Conservation (phyloP, 1,284 basidiomycete species). For the Boletus sp. region DNA sequence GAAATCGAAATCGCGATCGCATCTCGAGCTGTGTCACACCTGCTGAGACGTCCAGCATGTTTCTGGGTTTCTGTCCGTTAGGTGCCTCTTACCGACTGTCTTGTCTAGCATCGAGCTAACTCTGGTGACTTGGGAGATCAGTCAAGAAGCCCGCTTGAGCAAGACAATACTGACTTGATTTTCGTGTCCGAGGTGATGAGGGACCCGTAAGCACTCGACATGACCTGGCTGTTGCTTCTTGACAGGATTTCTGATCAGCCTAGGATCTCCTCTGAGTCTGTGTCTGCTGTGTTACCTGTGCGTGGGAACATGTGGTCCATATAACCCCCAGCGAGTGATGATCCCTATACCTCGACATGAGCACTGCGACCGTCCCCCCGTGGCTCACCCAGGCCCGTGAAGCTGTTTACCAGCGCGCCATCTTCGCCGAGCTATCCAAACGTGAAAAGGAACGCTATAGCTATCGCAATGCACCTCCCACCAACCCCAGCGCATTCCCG, state of each 20-base stretch:
- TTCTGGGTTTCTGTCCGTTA: slow-evolving; percentile 68
- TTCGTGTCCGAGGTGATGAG: slow-evolving; percentile 37
- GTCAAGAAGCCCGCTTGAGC: not conserved
- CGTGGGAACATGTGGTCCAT: slow-evolving; percentile 18
- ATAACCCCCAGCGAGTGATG: not conserved
- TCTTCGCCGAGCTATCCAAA: slow-evolving; percentile 19
- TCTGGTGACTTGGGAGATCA: slow-evolving; percentile 37
- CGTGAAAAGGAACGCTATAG: slow-evolving; percentile 26
- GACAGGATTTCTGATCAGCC: slow-evolving; percentile 16
- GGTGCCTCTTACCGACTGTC: slow-evolving; percentile 64
- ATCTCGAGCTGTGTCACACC: slow-evolving; percentile 36
- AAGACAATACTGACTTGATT: slow-evolving; percentile 45
- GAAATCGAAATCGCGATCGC: slow-evolving; percentile 5
- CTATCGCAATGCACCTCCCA: slow-evolving; percentile 16
- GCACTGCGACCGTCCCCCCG: slow-evolving; percentile 14
- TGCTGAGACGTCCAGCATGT: slow-evolving; percentile 84
- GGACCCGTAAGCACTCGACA: slow-evolving; percentile 19
- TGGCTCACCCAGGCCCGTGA: slow-evolving; percentile 22
- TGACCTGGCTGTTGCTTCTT: too few species aligned
- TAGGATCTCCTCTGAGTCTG: too few species aligned
- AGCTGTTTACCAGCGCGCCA: slow-evolving; percentile 8
- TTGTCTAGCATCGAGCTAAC: slow-evolving; percentile 84
- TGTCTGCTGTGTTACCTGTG: slow-evolving; percentile 2
- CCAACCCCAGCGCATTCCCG: not conserved
- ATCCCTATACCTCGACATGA: not conserved